A percentile compares a stretch with the other conserved stretches of the same genome.
These are phyloP conservation scores for Backusella tuberculispora DNA, from an alignment of 192 early-diverging fungal genomes.

Conservation along the genomic window DNA sequence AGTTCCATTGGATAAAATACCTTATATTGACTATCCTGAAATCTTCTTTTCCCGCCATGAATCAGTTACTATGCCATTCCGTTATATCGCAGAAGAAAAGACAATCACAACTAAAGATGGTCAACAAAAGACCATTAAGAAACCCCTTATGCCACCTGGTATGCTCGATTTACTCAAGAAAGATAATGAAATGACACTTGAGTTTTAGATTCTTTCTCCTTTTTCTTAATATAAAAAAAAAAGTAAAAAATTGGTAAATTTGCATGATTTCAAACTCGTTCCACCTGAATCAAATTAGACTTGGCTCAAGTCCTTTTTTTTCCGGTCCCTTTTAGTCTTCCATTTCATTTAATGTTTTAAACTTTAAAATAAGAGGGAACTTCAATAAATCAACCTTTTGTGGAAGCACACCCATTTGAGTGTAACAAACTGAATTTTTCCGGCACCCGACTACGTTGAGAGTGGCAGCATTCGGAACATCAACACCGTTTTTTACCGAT, in stretches of 20 bases:
- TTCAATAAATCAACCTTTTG: not conserved
- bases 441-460: not conserved
- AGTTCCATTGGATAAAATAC: constrained; percentile 64
- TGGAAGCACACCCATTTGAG: not conserved
- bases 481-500: not conserved
- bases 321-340: not conserved
- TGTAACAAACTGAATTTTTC: not conserved
- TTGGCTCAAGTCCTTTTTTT: too few species aligned
- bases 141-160: constrained; percentile 70
- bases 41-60: constrained; percentile 69
- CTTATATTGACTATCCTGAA: constrained; percentile 76
- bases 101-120: constrained; percentile 40
- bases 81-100: constrained; percentile 63
- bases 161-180: constrained; percentile 74
- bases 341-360: too few species aligned
- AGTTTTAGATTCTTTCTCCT: constrained; percentile 24
- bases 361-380: not conserved
- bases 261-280: not conserved
- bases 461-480: not conserved
- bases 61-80: constrained; percentile 79
- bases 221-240: constrained; percentile 15
- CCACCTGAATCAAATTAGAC: too few species aligned
- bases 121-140: constrained; percentile 49
- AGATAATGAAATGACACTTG: constrained; percentile 65
- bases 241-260: not conserved